phyloP scores from a whole-genome alignment of 2,329 filamentous ascomycete genomes.

The Huntiella omanensis region DNA sequence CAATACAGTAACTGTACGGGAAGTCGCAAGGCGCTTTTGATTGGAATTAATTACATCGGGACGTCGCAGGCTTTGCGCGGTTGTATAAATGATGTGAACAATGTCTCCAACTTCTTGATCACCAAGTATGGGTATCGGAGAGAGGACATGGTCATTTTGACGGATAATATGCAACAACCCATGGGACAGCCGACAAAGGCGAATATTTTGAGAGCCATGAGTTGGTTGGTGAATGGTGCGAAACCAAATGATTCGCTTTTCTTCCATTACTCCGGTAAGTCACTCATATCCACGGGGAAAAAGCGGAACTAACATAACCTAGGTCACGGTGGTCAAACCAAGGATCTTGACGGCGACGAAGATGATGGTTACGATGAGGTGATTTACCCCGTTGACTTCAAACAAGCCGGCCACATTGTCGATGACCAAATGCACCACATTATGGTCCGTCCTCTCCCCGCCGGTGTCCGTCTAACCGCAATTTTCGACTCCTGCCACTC shows the following conservation, averaged over 20 bases:
- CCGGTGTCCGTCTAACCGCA: slow-evolving; percentile 44
- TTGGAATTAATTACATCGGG: slow-evolving; percentile 43
- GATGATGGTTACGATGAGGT: slow-evolving; percentile 39
- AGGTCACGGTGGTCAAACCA: slow-evolving; percentile 37
- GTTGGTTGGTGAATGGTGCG: slow-evolving; percentile 39
- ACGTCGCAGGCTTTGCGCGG: slow-evolving; percentile 36
- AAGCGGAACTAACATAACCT: background rate
- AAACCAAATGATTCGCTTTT: slow-evolving; percentile 37
- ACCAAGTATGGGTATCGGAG: slow-evolving; percentile 34
- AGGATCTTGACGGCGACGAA: slow-evolving; percentile 36
- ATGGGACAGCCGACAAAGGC: slow-evolving; percentile 37
- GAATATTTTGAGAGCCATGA: slow-evolving; percentile 37
- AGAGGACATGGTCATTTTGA: slow-evolving; percentile 39
- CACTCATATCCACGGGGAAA: background rate
- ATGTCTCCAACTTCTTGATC: slow-evolving; percentile 37
- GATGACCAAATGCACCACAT: slow-evolving; percentile 42
- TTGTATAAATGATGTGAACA: slow-evolving; percentile 43
- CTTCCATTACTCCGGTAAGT: slow-evolving; percentile 35
- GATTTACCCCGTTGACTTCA: slow-evolving; percentile 38
- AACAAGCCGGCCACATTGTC: slow-evolving; percentile 32
- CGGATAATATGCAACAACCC: slow-evolving; percentile 36
- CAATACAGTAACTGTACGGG: slow-evolving; percentile 87
- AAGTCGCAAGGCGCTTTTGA: slow-evolving; percentile 42
- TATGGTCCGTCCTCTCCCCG: slow-evolving; percentile 42
- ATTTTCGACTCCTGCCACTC: slow-evolving; percentile 41